Evolutionary conservation across 805 yeast species (phyloP).

Genomic region (Pichia gijzeniarum): DNA sequence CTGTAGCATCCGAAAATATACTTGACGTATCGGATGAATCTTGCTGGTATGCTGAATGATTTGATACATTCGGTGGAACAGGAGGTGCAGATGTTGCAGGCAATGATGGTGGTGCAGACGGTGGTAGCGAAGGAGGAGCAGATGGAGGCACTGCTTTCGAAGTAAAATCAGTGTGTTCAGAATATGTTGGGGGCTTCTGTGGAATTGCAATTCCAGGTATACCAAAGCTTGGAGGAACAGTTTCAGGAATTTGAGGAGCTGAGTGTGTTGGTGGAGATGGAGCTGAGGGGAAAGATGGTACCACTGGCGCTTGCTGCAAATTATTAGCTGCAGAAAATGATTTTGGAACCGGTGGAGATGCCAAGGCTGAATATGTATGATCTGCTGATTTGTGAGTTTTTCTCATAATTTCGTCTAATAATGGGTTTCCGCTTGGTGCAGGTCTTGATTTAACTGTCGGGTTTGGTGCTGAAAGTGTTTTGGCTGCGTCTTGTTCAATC

Average conservation of each 20-base stretch:
- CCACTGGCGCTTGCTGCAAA: slow-evolving; percentile 11
- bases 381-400: slow-evolving; percentile 8
- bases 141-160: slow-evolving; percentile 18
- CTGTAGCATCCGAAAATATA: slow-evolving; percentile 10
- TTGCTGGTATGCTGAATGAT: not conserved
- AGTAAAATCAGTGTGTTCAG: not conserved
- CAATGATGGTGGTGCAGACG: too few species aligned
- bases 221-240: slow-evolving; percentile 12
- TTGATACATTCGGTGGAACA: slow-evolving; percentile 6
- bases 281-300: slow-evolving; percentile 3
- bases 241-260: slow-evolving; percentile 10
- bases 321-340: slow-evolving; percentile 13
- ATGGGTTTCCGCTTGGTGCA: slow-evolving; percentile 17
- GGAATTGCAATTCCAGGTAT: slow-evolving; percentile 2
- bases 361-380: slow-evolving; percentile 15
- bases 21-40: slow-evolving; percentile 4
- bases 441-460: slow-evolving; percentile 19
- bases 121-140: slow-evolving; percentile 17
- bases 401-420: slow-evolving; percentile 12
- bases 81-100: slow-evolving; percentile 20
- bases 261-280: slow-evolving; percentile 13
- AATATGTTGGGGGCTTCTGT: too few species aligned
- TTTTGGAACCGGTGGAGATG: slow-evolving; percentile 20
- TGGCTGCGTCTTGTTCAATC: slow-evolving; percentile 13
- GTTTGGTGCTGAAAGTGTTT: slow-evolving; percentile 16